Conservation (phyloP, 1,284 basidiomycete species). For the Gymnopus androsaceus region DNA sequence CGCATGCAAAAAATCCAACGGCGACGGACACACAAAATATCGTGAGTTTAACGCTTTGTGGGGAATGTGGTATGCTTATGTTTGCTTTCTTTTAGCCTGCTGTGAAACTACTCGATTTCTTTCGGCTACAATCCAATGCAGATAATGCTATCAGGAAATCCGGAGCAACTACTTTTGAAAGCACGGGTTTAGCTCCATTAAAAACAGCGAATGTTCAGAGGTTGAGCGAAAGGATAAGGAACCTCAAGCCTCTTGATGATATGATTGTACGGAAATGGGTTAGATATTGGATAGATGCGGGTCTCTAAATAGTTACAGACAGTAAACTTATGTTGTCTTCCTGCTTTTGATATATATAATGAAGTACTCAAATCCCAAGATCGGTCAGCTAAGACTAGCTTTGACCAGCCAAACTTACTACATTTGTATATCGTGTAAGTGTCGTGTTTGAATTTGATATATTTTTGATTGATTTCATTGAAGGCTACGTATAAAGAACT, state of each 20-base stretch:
- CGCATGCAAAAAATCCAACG: neutral
- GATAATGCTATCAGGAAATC: constrained; percentile 1
- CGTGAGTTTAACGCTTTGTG: constrained; percentile 1
- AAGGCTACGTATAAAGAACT: no score
- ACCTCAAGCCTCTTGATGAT: constrained; percentile 1
- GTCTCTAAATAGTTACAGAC: no score
- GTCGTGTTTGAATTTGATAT: no score
- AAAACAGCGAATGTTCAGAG: constrained; percentile 1
- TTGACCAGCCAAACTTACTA: no score
- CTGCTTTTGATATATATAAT: no score
- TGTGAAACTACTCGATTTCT: constrained; percentile 6
- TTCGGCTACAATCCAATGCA: neutral
- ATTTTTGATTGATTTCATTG: no score
- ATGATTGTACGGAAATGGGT: neutral
- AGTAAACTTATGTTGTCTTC: no score
- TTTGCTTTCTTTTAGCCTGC: neutral
- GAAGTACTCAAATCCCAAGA: no score
- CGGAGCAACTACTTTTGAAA: neutral
- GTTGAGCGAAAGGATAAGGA: neutral
- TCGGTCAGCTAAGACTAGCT: no score
- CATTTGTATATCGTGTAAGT: no score
- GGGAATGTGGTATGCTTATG: neutral
- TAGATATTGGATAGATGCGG: constrained; percentile 6
- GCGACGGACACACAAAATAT: constrained; percentile 8
- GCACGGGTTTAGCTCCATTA: constrained; percentile 2